Conservation (phyloP, 2,329 filamentous ascomycete genomes). For the Neophaeococcomyces aloes region DNA sequence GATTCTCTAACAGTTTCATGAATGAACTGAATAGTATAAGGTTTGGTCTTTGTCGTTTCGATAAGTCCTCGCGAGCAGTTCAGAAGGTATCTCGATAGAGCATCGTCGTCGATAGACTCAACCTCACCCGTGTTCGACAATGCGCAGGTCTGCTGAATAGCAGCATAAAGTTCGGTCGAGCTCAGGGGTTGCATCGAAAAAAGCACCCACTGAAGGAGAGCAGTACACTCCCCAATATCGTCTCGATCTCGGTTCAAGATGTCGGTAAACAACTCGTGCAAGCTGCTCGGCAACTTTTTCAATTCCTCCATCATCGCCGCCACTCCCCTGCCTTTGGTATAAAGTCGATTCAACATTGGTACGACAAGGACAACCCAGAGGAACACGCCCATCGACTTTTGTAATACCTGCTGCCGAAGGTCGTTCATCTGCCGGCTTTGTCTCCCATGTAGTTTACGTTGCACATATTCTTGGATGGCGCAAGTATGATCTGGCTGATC, state of each 20-base stretch:
- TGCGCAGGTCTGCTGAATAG: slow-evolving; percentile 16
- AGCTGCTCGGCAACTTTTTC: too few relatives aligned
- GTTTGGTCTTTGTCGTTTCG: too few relatives aligned
- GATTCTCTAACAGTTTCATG: slow-evolving; percentile 29
- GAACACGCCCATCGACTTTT: slow-evolving; percentile 28
- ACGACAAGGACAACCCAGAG: slow-evolving; percentile 36
- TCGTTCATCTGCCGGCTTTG: too few relatives aligned
- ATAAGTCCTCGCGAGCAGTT: too few relatives aligned
- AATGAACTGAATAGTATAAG: slow-evolving; percentile 23
- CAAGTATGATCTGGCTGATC: slow-evolving; percentile 25
- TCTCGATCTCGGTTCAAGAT: too few relatives aligned
- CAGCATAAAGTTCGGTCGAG: slow-evolving; percentile 12
- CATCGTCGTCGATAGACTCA: too few relatives aligned
- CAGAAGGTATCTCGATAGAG: too few relatives aligned
- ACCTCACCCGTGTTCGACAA: too few relatives aligned
- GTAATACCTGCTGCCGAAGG: too few relatives aligned
- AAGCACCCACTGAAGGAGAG: slow-evolving; percentile 10
- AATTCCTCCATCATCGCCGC: too few relatives aligned
- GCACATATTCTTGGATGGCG: slow-evolving; percentile 29
- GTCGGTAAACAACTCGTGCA: too few relatives aligned
- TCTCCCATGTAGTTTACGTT: slow-evolving; percentile 18
- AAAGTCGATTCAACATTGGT: slow-evolving; percentile 32
- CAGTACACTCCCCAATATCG: slow-evolving; percentile 25
- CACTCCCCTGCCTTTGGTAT: slow-evolving; percentile 15
- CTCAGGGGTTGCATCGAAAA: slow-evolving; percentile 27